phyloP scores from a whole-genome alignment of 2,329 filamentous ascomycete species.

The Aspergillus flavus region DNA sequence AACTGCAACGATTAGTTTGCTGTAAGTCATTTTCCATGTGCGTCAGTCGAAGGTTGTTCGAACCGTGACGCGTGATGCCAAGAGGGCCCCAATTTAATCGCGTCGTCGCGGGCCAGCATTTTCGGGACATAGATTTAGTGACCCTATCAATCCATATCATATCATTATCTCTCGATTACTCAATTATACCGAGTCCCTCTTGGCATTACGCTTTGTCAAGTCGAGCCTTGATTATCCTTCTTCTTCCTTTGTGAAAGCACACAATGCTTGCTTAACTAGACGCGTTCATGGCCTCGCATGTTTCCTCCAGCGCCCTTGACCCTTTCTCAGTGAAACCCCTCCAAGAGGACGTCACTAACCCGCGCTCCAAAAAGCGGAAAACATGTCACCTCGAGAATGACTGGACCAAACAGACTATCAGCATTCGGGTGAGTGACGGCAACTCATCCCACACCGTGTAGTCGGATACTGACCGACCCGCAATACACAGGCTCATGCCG shows the following conservation, averaged over 20 bases:
- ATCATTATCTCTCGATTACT: not conserved
- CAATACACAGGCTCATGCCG: conserved; percentile 34
- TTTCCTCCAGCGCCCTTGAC: conserved; percentile 34
- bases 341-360: conserved; percentile 23
- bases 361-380: conserved; percentile 40
- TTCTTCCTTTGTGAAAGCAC: not conserved
- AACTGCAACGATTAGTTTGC: not conserved
- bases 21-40: not conserved
- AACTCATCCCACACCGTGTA: not conserved
- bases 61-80: conserved; percentile 31
- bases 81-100: conserved; percentile 13
- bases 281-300: conserved; percentile 42
- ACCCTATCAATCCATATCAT: not conserved
- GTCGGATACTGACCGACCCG: not conserved
- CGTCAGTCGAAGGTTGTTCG: not conserved
- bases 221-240: too few species aligned
- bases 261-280: conserved; percentile 21
- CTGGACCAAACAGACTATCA: conserved; percentile 28
- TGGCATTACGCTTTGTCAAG: not conserved
- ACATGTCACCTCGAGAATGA: conserved; percentile 21
- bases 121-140: not conserved
- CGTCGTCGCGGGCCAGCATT: conserved; percentile 8
- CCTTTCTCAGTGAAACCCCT: conserved; percentile 38
- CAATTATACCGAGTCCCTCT: not conserved
- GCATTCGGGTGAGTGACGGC: conserved; percentile 34